Conservation (phyloP, 2,329 filamentous ascomycete species). For the Aspergillus tubingensis region DNA sequence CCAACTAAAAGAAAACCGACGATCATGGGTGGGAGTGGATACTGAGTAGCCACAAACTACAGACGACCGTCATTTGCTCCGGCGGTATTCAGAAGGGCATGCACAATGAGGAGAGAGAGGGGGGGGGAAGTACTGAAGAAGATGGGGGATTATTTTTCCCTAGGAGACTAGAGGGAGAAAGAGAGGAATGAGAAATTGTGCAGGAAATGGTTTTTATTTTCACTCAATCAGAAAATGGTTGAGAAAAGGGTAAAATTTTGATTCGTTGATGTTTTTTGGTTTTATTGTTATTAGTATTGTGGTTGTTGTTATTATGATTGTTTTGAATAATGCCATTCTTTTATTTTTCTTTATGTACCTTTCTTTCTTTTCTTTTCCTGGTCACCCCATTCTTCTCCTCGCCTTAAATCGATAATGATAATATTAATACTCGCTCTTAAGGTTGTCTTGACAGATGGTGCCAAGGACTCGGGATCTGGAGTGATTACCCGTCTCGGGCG, state of each 20-base stretch:
- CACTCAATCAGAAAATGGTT: too few relatives aligned
- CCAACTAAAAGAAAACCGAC: slow-evolving; percentile 16
- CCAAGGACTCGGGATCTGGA: slow-evolving; percentile 23
- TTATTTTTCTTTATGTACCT: too few relatives aligned
- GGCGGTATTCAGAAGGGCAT: slow-evolving; percentile 19
- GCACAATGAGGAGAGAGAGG: slow-evolving; percentile 15
- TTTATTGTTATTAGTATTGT: too few relatives aligned
- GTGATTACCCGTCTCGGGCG: slow-evolving; percentile 15
- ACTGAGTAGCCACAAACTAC: slow-evolving; percentile 25
- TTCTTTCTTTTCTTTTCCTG: not conserved
- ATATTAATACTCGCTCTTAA: slow-evolving; percentile 18
- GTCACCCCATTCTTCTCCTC: not conserved
- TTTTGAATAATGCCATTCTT: too few relatives aligned
- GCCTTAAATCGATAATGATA: not conserved
- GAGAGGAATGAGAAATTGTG: too few relatives aligned
- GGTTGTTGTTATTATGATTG: too few relatives aligned
- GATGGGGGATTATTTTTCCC: too few relatives aligned
- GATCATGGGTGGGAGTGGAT: slow-evolving; percentile 28
- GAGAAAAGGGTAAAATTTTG: too few relatives aligned
- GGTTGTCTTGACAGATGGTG: slow-evolving; percentile 32
- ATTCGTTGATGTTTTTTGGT: too few relatives aligned
- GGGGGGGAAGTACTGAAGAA: not conserved
- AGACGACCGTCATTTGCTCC: slow-evolving; percentile 22
- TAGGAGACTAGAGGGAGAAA: too few relatives aligned
- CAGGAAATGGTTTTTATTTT: too few relatives aligned